Base-by-base conservation (phyloP, 371 early-diverging fungal species). In the Mucor velutinosus region DNA sequence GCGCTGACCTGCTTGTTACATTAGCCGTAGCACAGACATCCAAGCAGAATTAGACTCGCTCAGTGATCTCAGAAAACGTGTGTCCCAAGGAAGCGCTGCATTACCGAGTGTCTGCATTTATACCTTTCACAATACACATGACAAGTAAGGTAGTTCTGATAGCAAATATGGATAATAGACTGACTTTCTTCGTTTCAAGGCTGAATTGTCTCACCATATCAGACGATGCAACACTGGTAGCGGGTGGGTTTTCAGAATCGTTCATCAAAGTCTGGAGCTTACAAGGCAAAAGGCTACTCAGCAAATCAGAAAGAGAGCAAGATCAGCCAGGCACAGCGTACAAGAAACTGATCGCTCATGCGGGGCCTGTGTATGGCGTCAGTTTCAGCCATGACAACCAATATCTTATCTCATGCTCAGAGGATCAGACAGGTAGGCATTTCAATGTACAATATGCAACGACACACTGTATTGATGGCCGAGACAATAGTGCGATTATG, bases 101-200 rank as follows among this genome's bases (percentile, higher is more conserved):
- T 84, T 96, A 35, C 99, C 99, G 3, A 95, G 96, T 41, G 90
- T 99, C 30, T 97, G 97, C 78, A 93, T 94, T 70, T 99, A 97
- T 79, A 99, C 99, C 5, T 93, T 99, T 64, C 96, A 98, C 81
- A 99, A 99, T 74, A 94, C 98, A 0, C 89, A 93, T 77, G 93
- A 93, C 74, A 78, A 80, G 91, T 92, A 82, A 82, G 57, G 74
- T 70, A 10, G 14, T 58, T 25, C 2, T 15, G 37, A 21, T 39
- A 41, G n/a, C 23, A 27, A 30, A 1, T 30, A 1, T n/a, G 8
- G n/a, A 12, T 62, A 5, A 37, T 32, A 4, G 0, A 35, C 15
- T 39, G 17, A 23, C 12, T 41, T 12, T 30, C 4, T 41, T 56
- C 10, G 12, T 19, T 1, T 53, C 12, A 75, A 91, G 88, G 37